phyloP scores from a whole-genome alignment of 768 basidiomycete genomes.

The Suillus weaverae region DNA sequence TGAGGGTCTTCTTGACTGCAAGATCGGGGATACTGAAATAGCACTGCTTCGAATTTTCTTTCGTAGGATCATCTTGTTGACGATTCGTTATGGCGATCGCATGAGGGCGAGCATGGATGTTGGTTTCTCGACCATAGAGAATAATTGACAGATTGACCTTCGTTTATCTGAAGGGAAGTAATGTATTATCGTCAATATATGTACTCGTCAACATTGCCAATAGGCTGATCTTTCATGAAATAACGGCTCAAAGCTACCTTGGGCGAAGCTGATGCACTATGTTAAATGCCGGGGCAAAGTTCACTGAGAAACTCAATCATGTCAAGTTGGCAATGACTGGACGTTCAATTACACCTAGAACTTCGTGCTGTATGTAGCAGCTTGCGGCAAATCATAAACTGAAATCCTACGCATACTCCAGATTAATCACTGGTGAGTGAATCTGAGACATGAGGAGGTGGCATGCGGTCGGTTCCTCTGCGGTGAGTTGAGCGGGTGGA shows the following conservation, averaged over 20 bases:
- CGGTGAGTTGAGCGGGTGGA: too few species aligned
- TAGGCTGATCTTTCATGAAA: neutral
- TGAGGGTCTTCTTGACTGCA: conserved; percentile 28
- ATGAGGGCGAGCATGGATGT: conserved; percentile 53
- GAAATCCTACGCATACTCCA: too few species aligned
- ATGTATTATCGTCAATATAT: neutral
- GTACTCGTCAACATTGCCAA: neutral
- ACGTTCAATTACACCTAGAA: too few species aligned
- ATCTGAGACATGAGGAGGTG: too few species aligned
- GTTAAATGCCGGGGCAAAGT: neutral
- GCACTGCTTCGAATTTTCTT: neutral
- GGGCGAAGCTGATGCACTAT: neutral
- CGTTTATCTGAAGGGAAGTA: neutral
- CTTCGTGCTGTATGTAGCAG: too few species aligned
- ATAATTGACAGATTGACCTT: conserved; percentile 27
- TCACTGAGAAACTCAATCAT: neutral
- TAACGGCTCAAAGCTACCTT: neutral
- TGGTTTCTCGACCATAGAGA: conserved; percentile 40
- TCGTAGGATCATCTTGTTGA: conserved; percentile 43
- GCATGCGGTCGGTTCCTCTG: too few species aligned
- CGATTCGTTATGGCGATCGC: conserved; percentile 49
- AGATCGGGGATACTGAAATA: neutral
- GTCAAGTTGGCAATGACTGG: too few species aligned
- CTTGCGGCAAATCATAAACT: too few species aligned
- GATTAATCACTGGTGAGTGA: too few species aligned